A percentile compares a stretch with the other conserved stretches of the same genome.
Evolutionary conservation across 2,329 filamentous ascomycete species (phyloP).

Genomic region (Clarireedia homoeocarpa): DNA sequence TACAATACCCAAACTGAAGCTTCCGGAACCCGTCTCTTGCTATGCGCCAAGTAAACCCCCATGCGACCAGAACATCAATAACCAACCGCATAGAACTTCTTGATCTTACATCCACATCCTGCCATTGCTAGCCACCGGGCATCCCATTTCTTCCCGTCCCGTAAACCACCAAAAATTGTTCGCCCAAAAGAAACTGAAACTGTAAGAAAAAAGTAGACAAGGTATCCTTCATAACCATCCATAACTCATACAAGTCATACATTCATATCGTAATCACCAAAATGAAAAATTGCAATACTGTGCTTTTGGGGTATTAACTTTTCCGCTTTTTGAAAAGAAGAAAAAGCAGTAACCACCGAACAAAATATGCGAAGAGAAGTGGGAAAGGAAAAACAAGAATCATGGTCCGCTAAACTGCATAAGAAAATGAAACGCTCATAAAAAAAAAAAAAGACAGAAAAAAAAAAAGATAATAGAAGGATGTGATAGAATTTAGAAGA

Average conservation of each 20-base stretch:
- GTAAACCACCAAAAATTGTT: background rate
- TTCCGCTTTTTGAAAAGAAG: constrained; percentile 21
- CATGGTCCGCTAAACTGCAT: constrained; percentile 19
- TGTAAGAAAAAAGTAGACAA: constrained; percentile 10
- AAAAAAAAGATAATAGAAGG: too few relatives aligned
- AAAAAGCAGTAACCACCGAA: constrained; percentile 17
- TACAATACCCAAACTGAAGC: background rate
- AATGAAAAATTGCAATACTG: constrained; percentile 12
- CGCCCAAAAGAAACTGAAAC: background rate
- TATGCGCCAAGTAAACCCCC: background rate
- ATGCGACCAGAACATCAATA: background rate
- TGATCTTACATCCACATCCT: constrained; percentile 10
- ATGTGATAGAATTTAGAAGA: constrained; percentile 10
- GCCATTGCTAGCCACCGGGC: constrained; percentile 6
- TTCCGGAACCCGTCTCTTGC: background rate
- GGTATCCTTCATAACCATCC: constrained; percentile 23
- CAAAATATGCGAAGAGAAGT: constrained; percentile 18
- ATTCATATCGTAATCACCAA: constrained; percentile 17
- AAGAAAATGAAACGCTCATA: constrained; percentile 16
- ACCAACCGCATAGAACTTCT: background rate
- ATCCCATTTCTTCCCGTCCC: background rate
- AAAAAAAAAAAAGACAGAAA: constrained; percentile 12
- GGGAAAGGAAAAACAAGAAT: constrained; percentile 16
- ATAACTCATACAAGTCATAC: constrained; percentile 27
- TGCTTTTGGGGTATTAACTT: constrained; percentile 24